Conservation (phyloP, 371 early-diverging fungal species). For the Syncephalastrum contaminatum region DNA sequence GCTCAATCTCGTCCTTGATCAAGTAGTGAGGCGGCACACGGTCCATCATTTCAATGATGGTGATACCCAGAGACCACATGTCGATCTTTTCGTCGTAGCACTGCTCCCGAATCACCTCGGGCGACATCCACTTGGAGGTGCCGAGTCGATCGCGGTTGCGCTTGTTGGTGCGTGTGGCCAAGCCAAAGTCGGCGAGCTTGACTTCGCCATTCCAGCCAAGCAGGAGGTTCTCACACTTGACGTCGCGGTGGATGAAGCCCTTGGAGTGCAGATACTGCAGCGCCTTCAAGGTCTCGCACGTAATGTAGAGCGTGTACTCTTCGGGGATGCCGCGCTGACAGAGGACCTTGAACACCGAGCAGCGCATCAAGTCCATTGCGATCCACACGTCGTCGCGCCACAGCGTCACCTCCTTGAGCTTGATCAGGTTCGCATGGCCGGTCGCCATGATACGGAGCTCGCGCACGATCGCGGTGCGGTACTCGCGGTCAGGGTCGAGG, state of each 20-base stretch:
- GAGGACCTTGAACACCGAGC: conserved; percentile 47
- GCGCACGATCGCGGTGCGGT: conserved; percentile 42
- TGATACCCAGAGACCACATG: conserved; percentile 55
- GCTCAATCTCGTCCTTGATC: conserved; percentile 37
- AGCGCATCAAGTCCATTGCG: conserved; percentile 47
- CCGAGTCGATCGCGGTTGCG: conserved; percentile 46
- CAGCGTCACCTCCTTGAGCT: conserved; percentile 38
- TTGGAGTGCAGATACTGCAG: conserved; percentile 39
- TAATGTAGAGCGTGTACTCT: conserved; percentile 38
- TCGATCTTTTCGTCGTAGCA: conserved; percentile 50
- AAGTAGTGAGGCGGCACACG: conserved; percentile 50
- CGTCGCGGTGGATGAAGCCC: conserved; percentile 50
- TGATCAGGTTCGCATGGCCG: conserved; percentile 43
- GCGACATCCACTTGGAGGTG: conserved; percentile 63
- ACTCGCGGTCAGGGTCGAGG: conserved; percentile 44
- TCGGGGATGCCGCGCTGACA: conserved; percentile 47
- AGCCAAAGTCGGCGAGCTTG: conserved; percentile 53
- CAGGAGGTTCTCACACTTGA: conserved; percentile 52
- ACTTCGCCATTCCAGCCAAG: conserved; percentile 49
- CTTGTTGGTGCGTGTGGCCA: conserved; percentile 39
- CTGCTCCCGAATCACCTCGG: conserved; percentile 52
- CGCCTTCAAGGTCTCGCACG: conserved; percentile 41
- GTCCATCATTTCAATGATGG: conserved; percentile 55
- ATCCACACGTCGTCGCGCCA: conserved; percentile 47
- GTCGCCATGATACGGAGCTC: conserved; percentile 49